A percentile compares a stretch with the other conserved stretches of the same genome.
phyloP scores from a whole-genome alignment of 192 early-diverging fungal species.

The Backusella parvicylindrica region DNA sequence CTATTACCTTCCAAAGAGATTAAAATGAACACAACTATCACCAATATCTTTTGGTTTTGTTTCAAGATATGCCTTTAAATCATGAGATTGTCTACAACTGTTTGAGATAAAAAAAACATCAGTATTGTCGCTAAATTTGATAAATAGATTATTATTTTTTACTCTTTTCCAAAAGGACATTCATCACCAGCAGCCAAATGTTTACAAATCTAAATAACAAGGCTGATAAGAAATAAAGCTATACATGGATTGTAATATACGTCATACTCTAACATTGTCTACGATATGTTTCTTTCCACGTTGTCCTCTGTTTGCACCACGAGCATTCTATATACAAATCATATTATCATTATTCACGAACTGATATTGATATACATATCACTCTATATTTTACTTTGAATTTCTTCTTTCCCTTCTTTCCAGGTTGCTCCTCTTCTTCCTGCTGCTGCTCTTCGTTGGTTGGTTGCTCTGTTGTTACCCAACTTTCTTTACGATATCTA shows the following conservation, averaged over 20 bases:
- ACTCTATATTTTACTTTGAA: background rate
- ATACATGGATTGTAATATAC: too few relatives aligned
- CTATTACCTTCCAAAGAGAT: constrained; percentile 73
- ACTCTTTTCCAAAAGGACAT: constrained; percentile 47
- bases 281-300: constrained; percentile 20
- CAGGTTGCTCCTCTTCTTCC: background rate
- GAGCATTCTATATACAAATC: background rate
- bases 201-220: constrained; percentile 45
- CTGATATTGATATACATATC: background rate
- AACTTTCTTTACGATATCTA: constrained; percentile 12
- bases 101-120: too few relatives aligned
- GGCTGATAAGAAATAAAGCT: too few relatives aligned
- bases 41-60: constrained; percentile 79
- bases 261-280: constrained; percentile 24
- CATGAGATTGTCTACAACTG: constrained; percentile 80
- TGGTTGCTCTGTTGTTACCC: background rate
- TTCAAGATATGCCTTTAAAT: constrained; percentile 66
- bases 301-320: constrained; percentile 28
- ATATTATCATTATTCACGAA: background rate
- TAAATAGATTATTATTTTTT: too few relatives aligned
- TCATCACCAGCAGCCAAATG: constrained; percentile 38
- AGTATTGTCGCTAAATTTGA: too few relatives aligned
- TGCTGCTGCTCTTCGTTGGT: background rate
- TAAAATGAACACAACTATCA: constrained; percentile 63
- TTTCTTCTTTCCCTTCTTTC: background rate